Evolutionary conservation across 176 grass and related monocot species (phyloP).

Genomic region (Ampelocalamus luodianensis): DNA sequence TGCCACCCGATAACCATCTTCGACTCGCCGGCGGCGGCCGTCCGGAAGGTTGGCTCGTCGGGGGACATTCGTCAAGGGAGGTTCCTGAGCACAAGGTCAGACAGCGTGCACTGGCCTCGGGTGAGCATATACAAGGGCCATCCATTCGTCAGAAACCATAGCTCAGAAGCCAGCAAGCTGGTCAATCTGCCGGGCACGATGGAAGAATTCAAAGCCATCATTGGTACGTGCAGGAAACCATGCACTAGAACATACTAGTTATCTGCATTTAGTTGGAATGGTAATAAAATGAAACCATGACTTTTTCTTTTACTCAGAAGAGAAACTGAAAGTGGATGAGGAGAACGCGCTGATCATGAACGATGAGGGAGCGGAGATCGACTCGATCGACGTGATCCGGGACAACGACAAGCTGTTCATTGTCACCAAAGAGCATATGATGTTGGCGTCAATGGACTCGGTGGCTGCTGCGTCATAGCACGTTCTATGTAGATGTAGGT

Average conservation of each 20-base stretch:
- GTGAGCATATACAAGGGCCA: conserved; percentile 85
- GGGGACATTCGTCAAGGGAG: not conserved
- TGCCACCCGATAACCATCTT: conserved; percentile 56
- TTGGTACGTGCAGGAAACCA: conserved; percentile 44
- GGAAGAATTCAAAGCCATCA: conserved; percentile 62
- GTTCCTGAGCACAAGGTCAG: conserved; percentile 8
- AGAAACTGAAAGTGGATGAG: conserved; percentile 59
- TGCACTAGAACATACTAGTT: not conserved
- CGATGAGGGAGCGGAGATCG: conserved; percentile 68
- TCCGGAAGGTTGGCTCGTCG: conserved; percentile 19
- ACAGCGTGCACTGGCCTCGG: conserved; percentile 41
- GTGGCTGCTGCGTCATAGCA: too few relatives aligned
- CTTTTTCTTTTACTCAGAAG: conserved; percentile 42
- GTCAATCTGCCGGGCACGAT: conserved; percentile 75
- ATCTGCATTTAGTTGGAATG: not conserved
- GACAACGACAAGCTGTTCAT: conserved; percentile 89
- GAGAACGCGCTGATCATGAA: conserved; percentile 57
- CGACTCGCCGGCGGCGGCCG: conserved; percentile 14
- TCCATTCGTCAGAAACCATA: conserved; percentile 59
- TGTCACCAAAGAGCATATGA: conserved; percentile 43
- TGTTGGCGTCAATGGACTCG: conserved; percentile 25
- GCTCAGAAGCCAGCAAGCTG: conserved; percentile 73
- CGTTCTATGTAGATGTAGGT: too few relatives aligned
- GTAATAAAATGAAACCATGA: not conserved
- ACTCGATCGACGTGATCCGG: conserved; percentile 79